Evolutionary conservation across 2,329 filamentous ascomycete genomes (phyloP).

Genomic region (Venturia oleaginea): DNA sequence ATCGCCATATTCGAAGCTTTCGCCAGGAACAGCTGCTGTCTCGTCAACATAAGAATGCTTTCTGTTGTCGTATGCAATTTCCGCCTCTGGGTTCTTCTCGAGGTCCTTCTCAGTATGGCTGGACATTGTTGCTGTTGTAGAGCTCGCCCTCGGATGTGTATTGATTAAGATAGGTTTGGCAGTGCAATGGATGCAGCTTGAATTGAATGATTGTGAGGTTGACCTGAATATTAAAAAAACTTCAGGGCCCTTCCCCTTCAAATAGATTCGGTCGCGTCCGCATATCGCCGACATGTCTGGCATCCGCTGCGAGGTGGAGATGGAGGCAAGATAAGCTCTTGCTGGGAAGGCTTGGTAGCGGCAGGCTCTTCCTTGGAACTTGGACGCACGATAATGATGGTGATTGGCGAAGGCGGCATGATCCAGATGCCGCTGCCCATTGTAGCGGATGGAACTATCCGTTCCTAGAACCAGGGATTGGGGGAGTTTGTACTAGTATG

Average conservation of each 20-base stretch:
- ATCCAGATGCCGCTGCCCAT: not conserved
- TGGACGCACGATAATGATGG: not conserved
- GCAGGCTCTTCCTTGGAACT: not conserved
- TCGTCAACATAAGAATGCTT: conserved; percentile 16
- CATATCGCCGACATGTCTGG: conserved; percentile 8
- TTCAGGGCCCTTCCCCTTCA: not conserved
- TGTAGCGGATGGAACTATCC: not conserved
- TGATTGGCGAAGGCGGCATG: not conserved
- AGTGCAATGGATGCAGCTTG: not conserved
- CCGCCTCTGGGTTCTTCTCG: not conserved
- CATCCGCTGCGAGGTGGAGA: not conserved
- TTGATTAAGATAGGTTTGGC: not conserved
- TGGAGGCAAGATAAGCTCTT: conserved; percentile 4
- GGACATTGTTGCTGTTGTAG: not conserved
- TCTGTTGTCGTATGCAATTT: not conserved
- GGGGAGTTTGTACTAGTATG: not conserved
- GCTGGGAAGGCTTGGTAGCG: conserved; percentile 4
- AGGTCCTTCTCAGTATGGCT: not conserved
- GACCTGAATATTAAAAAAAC: not conserved
- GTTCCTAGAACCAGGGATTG: not conserved
- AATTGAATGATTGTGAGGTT: not conserved
- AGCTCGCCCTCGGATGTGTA: not conserved
- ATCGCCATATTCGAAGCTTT: conserved; percentile 50
- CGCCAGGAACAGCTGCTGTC: conserved; percentile 45
- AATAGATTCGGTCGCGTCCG: not conserved